These are phyloP conservation scores for Picea sitchensis DNA, from an alignment of 75 land plant species.

Conservation along the genomic window DNA sequence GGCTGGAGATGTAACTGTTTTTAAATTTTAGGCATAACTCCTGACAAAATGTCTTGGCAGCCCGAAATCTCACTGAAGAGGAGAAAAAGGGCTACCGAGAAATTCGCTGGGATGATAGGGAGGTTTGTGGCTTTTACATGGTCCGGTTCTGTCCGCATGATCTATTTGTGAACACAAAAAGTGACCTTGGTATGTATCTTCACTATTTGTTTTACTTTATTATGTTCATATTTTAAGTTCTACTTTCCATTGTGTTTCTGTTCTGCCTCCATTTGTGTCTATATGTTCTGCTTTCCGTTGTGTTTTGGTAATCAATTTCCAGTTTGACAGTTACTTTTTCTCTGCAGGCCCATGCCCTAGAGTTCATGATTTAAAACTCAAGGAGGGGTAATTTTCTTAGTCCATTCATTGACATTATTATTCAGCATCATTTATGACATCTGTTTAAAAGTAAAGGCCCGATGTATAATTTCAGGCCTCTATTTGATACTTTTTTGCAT, in stretches of 20 bases:
- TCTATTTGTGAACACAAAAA: slow-evolving; percentile 85
- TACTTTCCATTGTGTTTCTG: background rate
- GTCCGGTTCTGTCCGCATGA: slow-evolving; percentile 96
- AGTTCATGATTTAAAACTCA: slow-evolving; percentile 83
- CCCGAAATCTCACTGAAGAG: slow-evolving; percentile 86
- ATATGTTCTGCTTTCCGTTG: background rate
- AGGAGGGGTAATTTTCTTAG: slow-evolving; percentile 61
- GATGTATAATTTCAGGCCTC: background rate
- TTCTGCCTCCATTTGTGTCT: no score
- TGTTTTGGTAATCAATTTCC: background rate
- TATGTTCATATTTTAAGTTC: background rate
- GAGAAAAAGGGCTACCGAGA: slow-evolving; percentile 81
- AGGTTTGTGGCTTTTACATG: slow-evolving; percentile 81
- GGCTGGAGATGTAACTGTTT: background rate
- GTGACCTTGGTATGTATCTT: slow-evolving; percentile 75
- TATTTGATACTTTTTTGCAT: background rate
- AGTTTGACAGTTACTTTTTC: slow-evolving; percentile 3
- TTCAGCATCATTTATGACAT: background rate
- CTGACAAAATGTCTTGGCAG: slow-evolving; percentile 21
- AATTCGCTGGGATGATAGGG: slow-evolving; percentile 82
- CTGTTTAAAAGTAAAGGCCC: background rate
- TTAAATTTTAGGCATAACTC: background rate
- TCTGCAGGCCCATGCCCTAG: slow-evolving; percentile 72
- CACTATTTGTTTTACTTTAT: background rate
- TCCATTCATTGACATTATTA: background rate